phyloP scores from a whole-genome alignment of 345 rosid genomes.

The Iberis pinnata region DNA sequence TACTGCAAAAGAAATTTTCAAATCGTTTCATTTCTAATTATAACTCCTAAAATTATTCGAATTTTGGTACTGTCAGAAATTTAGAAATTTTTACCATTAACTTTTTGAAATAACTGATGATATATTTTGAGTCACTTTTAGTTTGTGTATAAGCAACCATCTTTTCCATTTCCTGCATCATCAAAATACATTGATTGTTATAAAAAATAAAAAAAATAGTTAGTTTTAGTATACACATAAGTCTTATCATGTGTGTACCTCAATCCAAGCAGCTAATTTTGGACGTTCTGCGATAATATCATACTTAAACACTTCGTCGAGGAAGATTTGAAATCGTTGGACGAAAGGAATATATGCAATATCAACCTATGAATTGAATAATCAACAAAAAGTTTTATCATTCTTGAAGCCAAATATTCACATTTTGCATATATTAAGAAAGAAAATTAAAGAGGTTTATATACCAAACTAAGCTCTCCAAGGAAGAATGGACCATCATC shows the following conservation, averaged over 20 bases:
- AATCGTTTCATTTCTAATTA: no score
- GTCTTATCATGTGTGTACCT: slow-evolving; percentile 34
- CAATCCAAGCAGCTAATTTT: slow-evolving; percentile 62
- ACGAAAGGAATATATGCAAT: slow-evolving; percentile 62
- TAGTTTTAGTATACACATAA: background rate
- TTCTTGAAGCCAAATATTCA: background rate
- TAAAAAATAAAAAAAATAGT: no score
- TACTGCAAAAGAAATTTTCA: no score
- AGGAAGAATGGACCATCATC: slow-evolving; percentile 90
- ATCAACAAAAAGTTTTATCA: slow-evolving; percentile 8
- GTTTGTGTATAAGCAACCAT: slow-evolving; percentile 64
- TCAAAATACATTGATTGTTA: background rate
- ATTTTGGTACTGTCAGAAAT: no score
- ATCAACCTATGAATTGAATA: slow-evolving; percentile 60
- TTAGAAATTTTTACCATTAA: slow-evolving; percentile 47
- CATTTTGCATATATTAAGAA: background rate
- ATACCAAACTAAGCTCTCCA: slow-evolving; percentile 72
- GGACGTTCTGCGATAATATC: slow-evolving; percentile 69
- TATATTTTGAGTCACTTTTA: slow-evolving; percentile 44
- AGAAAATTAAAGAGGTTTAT: slow-evolving; percentile 3
- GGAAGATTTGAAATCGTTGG: slow-evolving; percentile 53
- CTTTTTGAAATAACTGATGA: slow-evolving; percentile 39
- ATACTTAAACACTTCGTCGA: slow-evolving; percentile 41
- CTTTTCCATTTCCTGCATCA: slow-evolving; percentile 60
- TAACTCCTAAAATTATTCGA: no score